These are phyloP conservation scores for Pestalotiopsis sp. DNA, from an alignment of 2,329 filamentous ascomycete species.

Conservation along the genomic window DNA sequence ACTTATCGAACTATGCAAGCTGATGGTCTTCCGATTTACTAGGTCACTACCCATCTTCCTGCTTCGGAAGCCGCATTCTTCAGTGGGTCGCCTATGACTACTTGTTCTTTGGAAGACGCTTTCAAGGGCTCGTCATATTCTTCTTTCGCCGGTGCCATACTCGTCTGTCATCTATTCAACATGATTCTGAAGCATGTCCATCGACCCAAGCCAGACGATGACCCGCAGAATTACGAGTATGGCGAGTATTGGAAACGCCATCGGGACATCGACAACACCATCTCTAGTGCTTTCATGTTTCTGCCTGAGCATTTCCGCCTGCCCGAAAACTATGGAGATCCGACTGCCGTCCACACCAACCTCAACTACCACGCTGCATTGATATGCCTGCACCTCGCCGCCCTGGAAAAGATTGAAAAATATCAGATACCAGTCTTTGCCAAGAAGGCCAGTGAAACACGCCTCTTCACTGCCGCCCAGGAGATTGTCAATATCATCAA, in stretches of 20 bases:
- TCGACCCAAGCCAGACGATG: conserved; percentile 66
- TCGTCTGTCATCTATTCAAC: conserved; percentile 79
- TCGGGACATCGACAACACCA: conserved; percentile 75
- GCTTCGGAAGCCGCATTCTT: conserved; percentile 75
- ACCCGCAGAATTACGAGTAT: conserved; percentile 69
- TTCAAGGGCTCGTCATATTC: conserved; percentile 65
- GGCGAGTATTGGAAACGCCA: conserved; percentile 88
- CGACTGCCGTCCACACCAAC: conserved; percentile 78
- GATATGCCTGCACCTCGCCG: conserved; percentile 87
- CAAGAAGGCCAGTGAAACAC: conserved; percentile 68
- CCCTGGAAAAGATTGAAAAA: conserved; percentile 78
- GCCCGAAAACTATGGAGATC: conserved; percentile 66
- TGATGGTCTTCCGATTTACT: conserved; percentile 13
- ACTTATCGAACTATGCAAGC: not conserved
- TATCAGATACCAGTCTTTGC: conserved; percentile 65
- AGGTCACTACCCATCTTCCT: conserved; percentile 79
- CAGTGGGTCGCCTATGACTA: conserved; percentile 61
- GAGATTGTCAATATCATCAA: conserved; percentile 85
- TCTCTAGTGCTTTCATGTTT: conserved; percentile 77
- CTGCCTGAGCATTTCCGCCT: conserved; percentile 74
- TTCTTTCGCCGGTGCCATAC: conserved; percentile 68
- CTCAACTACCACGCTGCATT: conserved; percentile 85
- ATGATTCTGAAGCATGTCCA: conserved; percentile 80
- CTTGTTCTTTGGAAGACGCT: conserved; percentile 63
- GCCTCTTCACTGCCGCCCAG: conserved; percentile 77